Percentiles rank a stretch among this genome's conserved stretches.
Conservation (phyloP, 1,284 basidiomycete genomes). For the Athelia psychrophila region DNA sequence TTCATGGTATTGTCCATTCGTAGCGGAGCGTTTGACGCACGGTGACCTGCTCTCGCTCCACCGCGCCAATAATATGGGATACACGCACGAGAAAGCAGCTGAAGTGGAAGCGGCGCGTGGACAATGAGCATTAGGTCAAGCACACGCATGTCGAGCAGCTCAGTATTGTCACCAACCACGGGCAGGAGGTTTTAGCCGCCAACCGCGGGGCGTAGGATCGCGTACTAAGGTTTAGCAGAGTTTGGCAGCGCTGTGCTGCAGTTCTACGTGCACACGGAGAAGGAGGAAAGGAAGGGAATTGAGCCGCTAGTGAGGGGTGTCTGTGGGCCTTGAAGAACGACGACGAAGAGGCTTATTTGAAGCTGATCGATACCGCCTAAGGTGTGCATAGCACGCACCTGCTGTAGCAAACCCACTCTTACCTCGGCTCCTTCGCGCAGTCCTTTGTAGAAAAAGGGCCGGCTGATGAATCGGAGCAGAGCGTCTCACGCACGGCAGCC, state of each 20-base stretch:
- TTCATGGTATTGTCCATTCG: conserved; percentile 80
- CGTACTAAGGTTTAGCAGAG: conserved; percentile 79
- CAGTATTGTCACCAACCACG: conserved; percentile 84
- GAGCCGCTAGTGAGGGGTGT: conserved; percentile 97
- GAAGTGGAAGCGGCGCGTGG: conserved; percentile 89
- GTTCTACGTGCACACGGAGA: conserved; percentile 90
- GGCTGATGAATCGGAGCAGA: conserved; percentile 89
- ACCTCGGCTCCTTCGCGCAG: no score
- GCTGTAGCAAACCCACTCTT: no score
- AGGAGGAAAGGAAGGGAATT: conserved; percentile 98
- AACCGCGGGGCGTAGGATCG: conserved; percentile 74
- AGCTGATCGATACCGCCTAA: conserved; percentile 99
- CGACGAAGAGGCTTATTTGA: conserved; percentile 99
- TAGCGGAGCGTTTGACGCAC: conserved; percentile 87
- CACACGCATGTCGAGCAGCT: conserved; percentile 97
- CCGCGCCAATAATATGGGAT: conserved; percentile 86
- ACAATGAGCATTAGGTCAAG: conserved; percentile 92
- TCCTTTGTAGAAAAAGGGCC: no score
- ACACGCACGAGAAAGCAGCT: conserved; percentile 90
- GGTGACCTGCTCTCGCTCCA: conserved; percentile 92
- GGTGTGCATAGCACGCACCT: no score
- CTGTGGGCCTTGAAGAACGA: conserved; percentile 96
- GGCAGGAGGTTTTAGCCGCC: conserved; percentile 67
- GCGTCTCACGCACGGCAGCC: conserved; percentile 86
- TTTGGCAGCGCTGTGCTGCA: conserved; percentile 84